Evolutionary conservation across 306 rosid species (phyloP).

Genomic region (Crataegus laevigata): DNA sequence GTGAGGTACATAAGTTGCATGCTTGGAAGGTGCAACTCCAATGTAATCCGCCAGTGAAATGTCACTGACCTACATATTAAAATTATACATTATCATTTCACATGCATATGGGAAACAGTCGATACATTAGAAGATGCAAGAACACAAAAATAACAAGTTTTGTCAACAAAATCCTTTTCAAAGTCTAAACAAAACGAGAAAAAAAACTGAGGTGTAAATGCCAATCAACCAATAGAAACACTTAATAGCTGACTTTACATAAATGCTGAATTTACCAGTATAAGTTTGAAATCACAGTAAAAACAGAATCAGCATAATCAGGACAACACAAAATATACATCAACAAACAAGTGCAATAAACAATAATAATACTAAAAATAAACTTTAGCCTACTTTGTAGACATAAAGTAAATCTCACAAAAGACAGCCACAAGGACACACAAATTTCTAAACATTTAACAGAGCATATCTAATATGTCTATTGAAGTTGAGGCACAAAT

Average conservation of each 20-base stretch:
- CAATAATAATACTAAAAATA: neutral
- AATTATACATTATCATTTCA: neutral
- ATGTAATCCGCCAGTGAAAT: slow-evolving; percentile 19
- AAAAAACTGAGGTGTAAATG: neutral
- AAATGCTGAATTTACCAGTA: neutral
- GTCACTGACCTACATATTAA: neutral
- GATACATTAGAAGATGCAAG: neutral
- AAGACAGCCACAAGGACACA: neutral
- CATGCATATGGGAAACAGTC: neutral
- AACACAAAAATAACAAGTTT: neutral
- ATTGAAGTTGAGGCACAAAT: neutral
- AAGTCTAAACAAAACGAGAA: neutral
- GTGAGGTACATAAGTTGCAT: slow-evolving; percentile 25
- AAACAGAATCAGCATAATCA: neutral
- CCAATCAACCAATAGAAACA: neutral
- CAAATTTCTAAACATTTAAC: neutral
- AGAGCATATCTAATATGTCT: neutral
- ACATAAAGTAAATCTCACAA: neutral
- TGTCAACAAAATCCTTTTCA: neutral
- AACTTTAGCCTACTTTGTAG: neutral
- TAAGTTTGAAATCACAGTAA: neutral
- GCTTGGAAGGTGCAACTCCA: slow-evolving; percentile 17
- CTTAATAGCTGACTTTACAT: neutral
- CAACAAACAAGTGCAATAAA: neutral
- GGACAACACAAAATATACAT: neutral